phyloP scores from a whole-genome alignment of 2,329 filamentous ascomycete genomes.

The Phialophora expanda region DNA sequence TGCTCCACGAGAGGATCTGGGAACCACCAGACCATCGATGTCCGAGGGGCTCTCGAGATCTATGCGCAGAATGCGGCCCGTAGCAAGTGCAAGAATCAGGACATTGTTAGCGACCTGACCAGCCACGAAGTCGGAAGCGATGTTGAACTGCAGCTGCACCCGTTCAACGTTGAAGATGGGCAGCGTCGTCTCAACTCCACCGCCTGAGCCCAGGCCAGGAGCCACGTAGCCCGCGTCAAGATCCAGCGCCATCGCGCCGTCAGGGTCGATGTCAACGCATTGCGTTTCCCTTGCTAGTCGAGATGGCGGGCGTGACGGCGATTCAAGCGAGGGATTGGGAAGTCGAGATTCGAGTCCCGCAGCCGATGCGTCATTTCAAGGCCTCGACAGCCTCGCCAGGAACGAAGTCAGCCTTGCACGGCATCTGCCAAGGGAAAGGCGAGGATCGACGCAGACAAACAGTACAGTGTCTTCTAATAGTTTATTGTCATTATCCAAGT shows the following conservation, averaged over 20 bases:
- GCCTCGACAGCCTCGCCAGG: too few species aligned
- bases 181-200: constrained; percentile 63
- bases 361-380: not conserved
- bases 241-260: constrained; percentile 70
- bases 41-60: constrained; percentile 92
- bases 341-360: constrained; percentile 9
- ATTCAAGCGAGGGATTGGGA: not conserved
- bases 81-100: constrained; percentile 86
- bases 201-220: constrained; percentile 65
- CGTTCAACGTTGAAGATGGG: constrained; percentile 95
- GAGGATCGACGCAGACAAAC: not conserved
- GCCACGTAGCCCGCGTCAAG: constrained; percentile 73
- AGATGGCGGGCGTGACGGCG: not conserved
- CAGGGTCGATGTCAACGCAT: constrained; percentile 24
- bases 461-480: not conserved
- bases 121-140: constrained; percentile 93
- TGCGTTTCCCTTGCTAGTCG: not conserved
- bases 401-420: not conserved
- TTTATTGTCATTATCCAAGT: not conserved
- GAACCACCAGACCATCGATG: constrained; percentile 73
- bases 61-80: constrained; percentile 89
- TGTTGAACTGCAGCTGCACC: constrained; percentile 90
- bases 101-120: constrained; percentile 98
- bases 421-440: not conserved
- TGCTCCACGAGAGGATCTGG: not conserved